Percentiles rank a stretch among this genome's conserved stretches.
Evolutionary conservation across 2,329 filamentous ascomycete genomes (phyloP).

Genomic region (Fusarium incarnatum): DNA sequence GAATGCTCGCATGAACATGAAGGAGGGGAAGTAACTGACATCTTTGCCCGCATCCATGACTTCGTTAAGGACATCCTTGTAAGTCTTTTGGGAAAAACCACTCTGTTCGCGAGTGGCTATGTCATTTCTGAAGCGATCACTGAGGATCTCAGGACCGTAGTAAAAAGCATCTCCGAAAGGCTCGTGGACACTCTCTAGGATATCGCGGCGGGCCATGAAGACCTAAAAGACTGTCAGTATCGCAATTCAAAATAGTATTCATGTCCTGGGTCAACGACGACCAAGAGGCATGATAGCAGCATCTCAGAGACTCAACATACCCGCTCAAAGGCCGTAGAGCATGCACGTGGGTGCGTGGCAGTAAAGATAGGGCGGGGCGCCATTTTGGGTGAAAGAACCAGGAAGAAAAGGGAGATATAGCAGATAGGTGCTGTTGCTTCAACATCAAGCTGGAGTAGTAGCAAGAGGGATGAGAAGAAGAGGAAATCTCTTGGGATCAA

Average conservation of each 20-base stretch:
- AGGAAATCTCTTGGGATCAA: conserved; percentile 1
- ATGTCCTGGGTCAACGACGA: not conserved
- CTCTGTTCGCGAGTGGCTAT: conserved; percentile 64
- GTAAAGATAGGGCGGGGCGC: conserved; percentile 82
- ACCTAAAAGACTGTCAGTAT: conserved; percentile 66
- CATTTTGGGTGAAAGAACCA: conserved; percentile 63
- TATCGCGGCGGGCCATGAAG: conserved; percentile 93
- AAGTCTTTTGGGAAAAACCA: conserved; percentile 78
- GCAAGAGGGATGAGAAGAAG: conserved; percentile 31
- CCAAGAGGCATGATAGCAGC: not conserved
- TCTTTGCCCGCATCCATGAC: conserved; percentile 79
- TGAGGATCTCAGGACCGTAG: conserved; percentile 90
- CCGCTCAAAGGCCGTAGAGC: conserved; percentile 96
- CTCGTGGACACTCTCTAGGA: conserved; percentile 87
- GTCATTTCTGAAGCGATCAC: conserved; percentile 81
- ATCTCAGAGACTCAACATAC: conserved; percentile 61
- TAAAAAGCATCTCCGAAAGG: conserved; percentile 98
- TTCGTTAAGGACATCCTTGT: conserved; percentile 79
- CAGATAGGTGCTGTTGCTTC: conserved; percentile 42
- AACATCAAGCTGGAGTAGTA: conserved; percentile 43
- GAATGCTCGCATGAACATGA: conserved; percentile 26
- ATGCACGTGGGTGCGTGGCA: conserved; percentile 92
- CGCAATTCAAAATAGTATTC: not conserved
- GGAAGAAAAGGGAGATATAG: conserved; percentile 47
- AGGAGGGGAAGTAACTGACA: conserved; percentile 62